Conservation (phyloP, 192 early-diverging fungal genomes). For the Diversispora eburnea region DNA sequence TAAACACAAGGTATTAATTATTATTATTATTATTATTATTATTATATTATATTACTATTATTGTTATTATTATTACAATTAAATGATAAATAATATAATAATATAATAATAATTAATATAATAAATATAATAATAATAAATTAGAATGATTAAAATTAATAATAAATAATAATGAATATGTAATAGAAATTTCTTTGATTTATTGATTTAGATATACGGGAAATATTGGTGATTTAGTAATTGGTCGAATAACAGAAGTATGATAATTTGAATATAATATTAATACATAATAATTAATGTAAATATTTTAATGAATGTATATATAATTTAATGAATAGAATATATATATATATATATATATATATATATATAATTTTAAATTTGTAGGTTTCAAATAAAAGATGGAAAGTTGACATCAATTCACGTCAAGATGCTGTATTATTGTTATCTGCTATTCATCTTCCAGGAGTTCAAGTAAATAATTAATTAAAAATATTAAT, state of each 20-base stretch:
- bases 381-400: slow-evolving; percentile 67
- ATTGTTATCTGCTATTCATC: slow-evolving; percentile 84
- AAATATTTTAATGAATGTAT: no score
- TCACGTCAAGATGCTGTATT: slow-evolving; percentile 83
- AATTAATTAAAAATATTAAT: no score
- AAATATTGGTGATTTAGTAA: slow-evolving; percentile 95
- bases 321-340: not conserved
- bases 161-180: no score
- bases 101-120: not conserved
- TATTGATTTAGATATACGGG: slow-evolving; percentile 61
- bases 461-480: slow-evolving; percentile 88
- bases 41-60: not conserved
- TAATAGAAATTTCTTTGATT: no score
- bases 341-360: no score
- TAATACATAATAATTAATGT: not conserved
- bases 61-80: not conserved
- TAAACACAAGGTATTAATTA: slow-evolving; percentile 66
- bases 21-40: not conserved
- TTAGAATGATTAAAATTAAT: no score
- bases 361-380: no score
- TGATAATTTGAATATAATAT: not conserved
- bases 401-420: slow-evolving; percentile 94
- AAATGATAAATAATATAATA: not conserved
- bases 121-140: no score
- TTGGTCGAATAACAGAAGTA: slow-evolving; percentile 90